Evolutionary conservation across 1,284 basidiomycete species (phyloP), one percentile per base, ranked within the genome.

Genomic region (Apiotrichum akiyoshidainum): DNA sequence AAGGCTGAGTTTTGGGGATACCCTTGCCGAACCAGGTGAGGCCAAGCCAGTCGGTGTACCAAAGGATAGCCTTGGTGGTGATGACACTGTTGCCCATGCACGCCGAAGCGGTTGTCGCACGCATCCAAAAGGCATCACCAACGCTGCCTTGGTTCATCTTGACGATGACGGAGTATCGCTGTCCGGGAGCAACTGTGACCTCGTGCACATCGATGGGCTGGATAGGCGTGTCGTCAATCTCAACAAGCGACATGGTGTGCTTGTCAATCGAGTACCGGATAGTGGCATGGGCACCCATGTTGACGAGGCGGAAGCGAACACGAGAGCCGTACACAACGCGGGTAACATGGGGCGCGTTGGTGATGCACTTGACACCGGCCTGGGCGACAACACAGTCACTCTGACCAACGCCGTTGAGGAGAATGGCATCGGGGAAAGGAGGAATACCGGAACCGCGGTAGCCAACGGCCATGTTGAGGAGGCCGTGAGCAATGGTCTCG

Each of bases 101-200:
- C n/a, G 34, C 46, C 16, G 46, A 33, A 10, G 67, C 70, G 22
- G 67, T 59, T 33, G 59, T 56, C 5, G 69, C 64, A 14, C 76
- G 66, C 12, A 78, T 59, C 65, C 65, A 76, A 57, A 71, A 77
- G 9, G 67, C 59, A 54, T 68, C 67, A 12, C 72, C 72, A 5
- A 45, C 56, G 1, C 26, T 39, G 46, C 74, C 70, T 26, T 61
- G 46, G 33, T 61, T 54, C 16, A 74, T 71, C 45, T 71, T 60
- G 35, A 78, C 46, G 31, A 76, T 55, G 35, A 68, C 63, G 9
- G 69, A 73, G 52, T 69, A 70, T 54, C 76, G 70, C 58, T 77
- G 69, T 0, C 67, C 73, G 0, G 62, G 57, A 2, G 51, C 59
- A 4, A 70, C 42, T 2, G 58, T 56, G 3, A 70, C 31, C 52